Conservation (phyloP, 2,329 filamentous ascomycete species). For the Lithohypha guttulata region DNA sequence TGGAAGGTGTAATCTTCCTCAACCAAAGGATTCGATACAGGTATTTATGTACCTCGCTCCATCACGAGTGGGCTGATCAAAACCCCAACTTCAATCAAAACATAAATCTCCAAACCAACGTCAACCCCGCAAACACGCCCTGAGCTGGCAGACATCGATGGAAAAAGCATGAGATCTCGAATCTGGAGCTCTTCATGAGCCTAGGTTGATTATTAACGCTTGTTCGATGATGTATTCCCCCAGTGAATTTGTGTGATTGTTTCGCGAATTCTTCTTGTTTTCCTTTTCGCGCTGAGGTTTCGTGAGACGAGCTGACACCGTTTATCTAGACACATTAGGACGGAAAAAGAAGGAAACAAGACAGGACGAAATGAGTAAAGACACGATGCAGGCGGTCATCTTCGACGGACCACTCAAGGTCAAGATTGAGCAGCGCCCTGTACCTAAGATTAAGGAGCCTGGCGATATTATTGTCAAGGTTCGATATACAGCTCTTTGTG, state of each 20-base stretch:
- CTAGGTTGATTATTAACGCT: background rate
- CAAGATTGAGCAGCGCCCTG: slow-evolving; percentile 64
- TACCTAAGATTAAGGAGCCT: slow-evolving; percentile 60
- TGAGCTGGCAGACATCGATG: background rate
- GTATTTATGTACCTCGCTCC: too few species aligned
- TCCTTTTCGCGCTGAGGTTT: background rate
- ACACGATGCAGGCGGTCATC: slow-evolving; percentile 76
- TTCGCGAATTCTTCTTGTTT: too few species aligned
- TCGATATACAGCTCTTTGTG: slow-evolving; percentile 77
- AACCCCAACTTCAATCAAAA: too few species aligned
- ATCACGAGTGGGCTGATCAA: too few species aligned
- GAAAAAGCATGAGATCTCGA: too few species aligned
- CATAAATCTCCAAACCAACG: background rate
- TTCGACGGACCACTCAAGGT: slow-evolving; percentile 71
- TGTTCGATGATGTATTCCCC: background rate
- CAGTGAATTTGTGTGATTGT: background rate
- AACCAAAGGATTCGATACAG: too few species aligned
- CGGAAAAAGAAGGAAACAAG: background rate
- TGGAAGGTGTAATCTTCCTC: too few species aligned
- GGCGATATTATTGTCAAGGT: slow-evolving; percentile 77
- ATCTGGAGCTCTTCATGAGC: background rate
- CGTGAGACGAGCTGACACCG: background rate
- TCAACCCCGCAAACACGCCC: slow-evolving; percentile 3
- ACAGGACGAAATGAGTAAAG: slow-evolving; percentile 23
- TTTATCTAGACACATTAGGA: background rate